Base-by-base conservation (phyloP, 768 basidiomycete species). In the Hygrophoropsis aurantiaca region DNA sequence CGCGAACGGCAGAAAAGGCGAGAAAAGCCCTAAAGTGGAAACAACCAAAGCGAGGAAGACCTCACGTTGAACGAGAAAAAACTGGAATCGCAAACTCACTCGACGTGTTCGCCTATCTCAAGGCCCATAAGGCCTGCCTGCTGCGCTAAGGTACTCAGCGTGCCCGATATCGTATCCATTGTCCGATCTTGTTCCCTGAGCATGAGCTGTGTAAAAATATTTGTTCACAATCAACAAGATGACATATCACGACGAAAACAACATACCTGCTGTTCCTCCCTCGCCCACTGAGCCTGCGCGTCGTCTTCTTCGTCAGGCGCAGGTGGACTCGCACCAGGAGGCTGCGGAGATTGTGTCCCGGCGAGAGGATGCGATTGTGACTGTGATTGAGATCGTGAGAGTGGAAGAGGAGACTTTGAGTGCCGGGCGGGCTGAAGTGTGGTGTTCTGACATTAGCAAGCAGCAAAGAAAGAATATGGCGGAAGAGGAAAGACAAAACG, bases 81-180 rank as follows among this genome's bases (percentile, higher is more conserved):
- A 38, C 16, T 16, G 27, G 26, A 2, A 41, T 51, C 64, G 38
- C 26, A n/a, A 24, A 57, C 82, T 52, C 52, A 95, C 95, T 91
- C 90, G 55, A 87, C 90, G 58, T 99, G 97, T 61, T 94, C 92
- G 8, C 64, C 73, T 41, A 98, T 90, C 62, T 99, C 97, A 47
- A 82, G 83, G 0, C 95, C 95, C 83, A 99, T 99, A 25, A 97
- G 72, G 10, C 87, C 88, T 0, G 97, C 97, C 68, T 98, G 97
- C 53, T 90, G 85, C 0, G 86, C 85, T 6, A 99, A 72, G 1
- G 87, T 94, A 47, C 63, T 82, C 44, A 99, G 66, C 2, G 94
- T 94, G 0, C 93, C 92, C 0, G 86, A 80, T 60, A 99, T 94
- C 0, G 87, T 80, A 46, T 86, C 84, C 57, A 99, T 86, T 0